Conservation (phyloP, 441 rosid species). For the Iberis amara region DNA sequence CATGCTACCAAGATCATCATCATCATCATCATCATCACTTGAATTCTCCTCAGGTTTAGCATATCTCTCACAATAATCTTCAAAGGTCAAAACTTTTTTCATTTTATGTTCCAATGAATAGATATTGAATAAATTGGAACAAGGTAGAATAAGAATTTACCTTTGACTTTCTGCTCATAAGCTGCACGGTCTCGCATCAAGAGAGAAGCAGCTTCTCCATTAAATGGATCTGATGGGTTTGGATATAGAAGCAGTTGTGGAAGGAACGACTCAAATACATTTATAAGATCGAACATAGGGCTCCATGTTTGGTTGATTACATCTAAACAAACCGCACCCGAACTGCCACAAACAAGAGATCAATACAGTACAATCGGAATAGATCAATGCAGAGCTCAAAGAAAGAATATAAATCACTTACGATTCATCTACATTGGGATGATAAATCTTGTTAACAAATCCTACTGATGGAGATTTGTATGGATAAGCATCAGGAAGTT, state of each 20-base stretch:
- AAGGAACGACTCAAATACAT: slow-evolving; percentile 60
- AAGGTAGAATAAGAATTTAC: slow-evolving; percentile 13
- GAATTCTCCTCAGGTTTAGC: slow-evolving; percentile 59
- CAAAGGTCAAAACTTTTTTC: slow-evolving; percentile 2
- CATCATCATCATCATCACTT: slow-evolving; percentile 57
- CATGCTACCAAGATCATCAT: slow-evolving; percentile 44
- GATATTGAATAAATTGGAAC: neutral
- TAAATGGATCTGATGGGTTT: slow-evolving; percentile 56
- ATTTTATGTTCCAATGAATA: neutral
- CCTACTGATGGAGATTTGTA: slow-evolving; percentile 60
- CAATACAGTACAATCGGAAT: too few relatives aligned
- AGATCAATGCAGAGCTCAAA: neutral
- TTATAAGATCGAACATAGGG: slow-evolving; percentile 62
- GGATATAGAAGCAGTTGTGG: slow-evolving; percentile 64
- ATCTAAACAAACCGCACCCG: slow-evolving; percentile 64
- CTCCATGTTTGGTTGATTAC: slow-evolving; percentile 62
- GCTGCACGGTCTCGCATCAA: slow-evolving; percentile 50
- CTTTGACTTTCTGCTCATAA: slow-evolving; percentile 56
- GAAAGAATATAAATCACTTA: slow-evolving; percentile 27
- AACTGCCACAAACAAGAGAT: slow-evolving; percentile 34
- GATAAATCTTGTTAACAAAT: slow-evolving; percentile 59
- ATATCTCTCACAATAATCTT: slow-evolving; percentile 67
- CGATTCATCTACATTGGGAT: slow-evolving; percentile 67
- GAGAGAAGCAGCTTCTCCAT: slow-evolving; percentile 63
- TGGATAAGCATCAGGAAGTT: slow-evolving; percentile 61